Conservation (phyloP, 2,329 filamentous ascomycete species). For the Scedosporium dehoogii region DNA sequence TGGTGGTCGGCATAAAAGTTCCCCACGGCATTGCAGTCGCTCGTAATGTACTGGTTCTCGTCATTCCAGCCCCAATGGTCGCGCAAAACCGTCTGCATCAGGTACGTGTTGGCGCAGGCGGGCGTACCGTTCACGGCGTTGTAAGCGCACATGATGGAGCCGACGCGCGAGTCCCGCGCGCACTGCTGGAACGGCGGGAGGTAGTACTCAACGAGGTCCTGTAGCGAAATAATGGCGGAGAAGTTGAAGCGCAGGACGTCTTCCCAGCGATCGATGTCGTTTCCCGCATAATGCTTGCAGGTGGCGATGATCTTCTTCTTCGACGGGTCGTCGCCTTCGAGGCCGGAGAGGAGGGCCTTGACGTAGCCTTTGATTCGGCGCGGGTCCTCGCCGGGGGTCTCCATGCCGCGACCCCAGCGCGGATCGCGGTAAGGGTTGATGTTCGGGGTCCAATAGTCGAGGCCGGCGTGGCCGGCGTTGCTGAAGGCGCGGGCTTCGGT, state of each 20-base stretch:
- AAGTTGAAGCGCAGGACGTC: constrained; percentile 38
- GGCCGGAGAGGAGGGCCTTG: constrained; percentile 39
- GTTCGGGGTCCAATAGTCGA: constrained; percentile 57
- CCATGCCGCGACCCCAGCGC: constrained; percentile 50
- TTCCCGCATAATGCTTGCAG: constrained; percentile 50
- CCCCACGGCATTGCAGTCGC: constrained; percentile 54
- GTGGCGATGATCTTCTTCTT: constrained; percentile 37
- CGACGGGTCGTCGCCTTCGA: constrained; percentile 28
- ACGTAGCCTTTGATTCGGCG: constrained; percentile 40
- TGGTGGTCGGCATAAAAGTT: constrained; percentile 40
- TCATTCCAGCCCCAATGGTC: constrained; percentile 56
- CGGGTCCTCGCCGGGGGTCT: constrained; percentile 50
- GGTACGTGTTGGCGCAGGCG: constrained; percentile 51
- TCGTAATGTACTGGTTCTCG: constrained; percentile 52
- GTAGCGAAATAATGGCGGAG: constrained; percentile 44
- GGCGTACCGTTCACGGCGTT: constrained; percentile 58
- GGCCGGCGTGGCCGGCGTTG: constrained; percentile 44
- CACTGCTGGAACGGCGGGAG: constrained; percentile 56
- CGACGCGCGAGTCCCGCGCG: constrained; percentile 44
- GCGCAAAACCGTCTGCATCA: constrained; percentile 52
- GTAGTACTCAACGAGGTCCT: constrained; percentile 61
- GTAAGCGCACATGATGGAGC: constrained; percentile 53
- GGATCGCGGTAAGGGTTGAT: constrained; percentile 57
- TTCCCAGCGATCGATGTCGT: constrained; percentile 42
- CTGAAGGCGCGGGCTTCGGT: constrained; percentile 57